Percentiles rank a stretch among this genome's conserved stretches.
These are phyloP conservation scores for Colletotrichum higginsianum DNA, from an alignment of 2,329 filamentous ascomycete genomes.

Conservation along the genomic window DNA sequence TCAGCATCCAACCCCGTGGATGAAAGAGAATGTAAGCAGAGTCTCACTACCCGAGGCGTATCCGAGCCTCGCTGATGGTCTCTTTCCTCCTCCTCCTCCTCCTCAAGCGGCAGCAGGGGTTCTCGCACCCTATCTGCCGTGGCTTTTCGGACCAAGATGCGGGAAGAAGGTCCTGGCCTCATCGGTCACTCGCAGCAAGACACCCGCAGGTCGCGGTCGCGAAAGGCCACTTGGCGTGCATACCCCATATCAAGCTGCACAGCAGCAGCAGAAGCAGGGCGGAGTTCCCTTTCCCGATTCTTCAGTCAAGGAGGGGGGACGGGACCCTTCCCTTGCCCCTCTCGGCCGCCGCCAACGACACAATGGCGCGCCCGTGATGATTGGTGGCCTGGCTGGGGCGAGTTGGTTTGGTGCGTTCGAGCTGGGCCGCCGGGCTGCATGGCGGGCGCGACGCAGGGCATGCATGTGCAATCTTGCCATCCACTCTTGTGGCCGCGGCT, in stretches of 20 bases:
- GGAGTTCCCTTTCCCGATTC: neutral
- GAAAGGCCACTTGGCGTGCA: slow-evolving; percentile 21
- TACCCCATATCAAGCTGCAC: neutral
- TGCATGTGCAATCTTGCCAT: neutral
- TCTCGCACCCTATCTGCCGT: neutral
- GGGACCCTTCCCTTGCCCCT: slow-evolving; percentile 12
- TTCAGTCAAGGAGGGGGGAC: neutral
- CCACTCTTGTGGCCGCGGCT: neutral
- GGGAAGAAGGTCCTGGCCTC: neutral
- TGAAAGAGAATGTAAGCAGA: slow-evolving; percentile 12
- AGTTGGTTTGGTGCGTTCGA: slow-evolving; percentile 11
- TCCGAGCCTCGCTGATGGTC: neutral
- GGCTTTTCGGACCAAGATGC: neutral
- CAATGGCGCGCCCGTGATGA: neutral
- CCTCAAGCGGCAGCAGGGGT: neutral
- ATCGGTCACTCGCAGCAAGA: neutral
- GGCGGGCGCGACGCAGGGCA: slow-evolving; percentile 21
- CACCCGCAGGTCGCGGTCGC: neutral
- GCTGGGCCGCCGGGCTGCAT: slow-evolving; percentile 37
- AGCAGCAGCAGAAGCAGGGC: neutral
- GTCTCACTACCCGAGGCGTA: neutral
- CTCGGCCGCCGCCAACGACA: slow-evolving; percentile 12
- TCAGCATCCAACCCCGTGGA: neutral
- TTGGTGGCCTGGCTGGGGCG: slow-evolving; percentile 11
- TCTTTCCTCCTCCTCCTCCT: neutral